Percentiles rank a stretch among this genome's conserved stretches.
phyloP scores from a whole-genome alignment of 75 land plant species.

The Larix kaempferi region DNA sequence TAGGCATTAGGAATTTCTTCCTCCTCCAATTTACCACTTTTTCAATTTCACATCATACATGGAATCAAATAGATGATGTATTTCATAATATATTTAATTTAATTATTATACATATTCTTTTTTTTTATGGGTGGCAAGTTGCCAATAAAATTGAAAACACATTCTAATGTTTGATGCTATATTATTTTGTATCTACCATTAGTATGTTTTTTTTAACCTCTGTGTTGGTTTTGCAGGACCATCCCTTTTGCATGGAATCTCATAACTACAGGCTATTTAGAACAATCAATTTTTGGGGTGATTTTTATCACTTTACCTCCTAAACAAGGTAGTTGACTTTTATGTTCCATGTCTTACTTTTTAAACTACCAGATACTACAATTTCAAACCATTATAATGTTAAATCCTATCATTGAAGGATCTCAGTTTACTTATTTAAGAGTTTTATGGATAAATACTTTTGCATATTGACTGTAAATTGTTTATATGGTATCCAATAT shows the following conservation, averaged over 20 bases:
- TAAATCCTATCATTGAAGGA: background rate
- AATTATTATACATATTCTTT: background rate
- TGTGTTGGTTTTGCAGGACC: constrained; percentile 50
- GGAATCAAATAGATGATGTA: background rate
- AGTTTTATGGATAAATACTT: background rate
- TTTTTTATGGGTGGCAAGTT: background rate
- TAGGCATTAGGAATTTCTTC: too few relatives aligned
- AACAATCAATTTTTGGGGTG: constrained; percentile 80
- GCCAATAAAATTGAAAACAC: background rate
- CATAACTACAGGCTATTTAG: constrained; percentile 88
- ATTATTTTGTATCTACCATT: background rate
- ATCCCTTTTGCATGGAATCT: constrained; percentile 96
- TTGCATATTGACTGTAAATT: background rate
- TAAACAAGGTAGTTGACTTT: background rate
- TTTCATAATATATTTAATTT: background rate
- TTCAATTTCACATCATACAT: background rate
- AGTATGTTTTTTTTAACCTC: background rate
- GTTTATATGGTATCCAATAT: background rate
- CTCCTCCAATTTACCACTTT: background rate
- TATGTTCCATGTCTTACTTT: background rate
- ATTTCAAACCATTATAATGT: background rate
- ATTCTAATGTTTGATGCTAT: background rate
- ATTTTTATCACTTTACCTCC: background rate
- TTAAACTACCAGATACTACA: background rate
- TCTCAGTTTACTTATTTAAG: background rate